Evolutionary conservation across 140 eudicot species (phyloP).

Genomic region (Flaveria floridana): DNA sequence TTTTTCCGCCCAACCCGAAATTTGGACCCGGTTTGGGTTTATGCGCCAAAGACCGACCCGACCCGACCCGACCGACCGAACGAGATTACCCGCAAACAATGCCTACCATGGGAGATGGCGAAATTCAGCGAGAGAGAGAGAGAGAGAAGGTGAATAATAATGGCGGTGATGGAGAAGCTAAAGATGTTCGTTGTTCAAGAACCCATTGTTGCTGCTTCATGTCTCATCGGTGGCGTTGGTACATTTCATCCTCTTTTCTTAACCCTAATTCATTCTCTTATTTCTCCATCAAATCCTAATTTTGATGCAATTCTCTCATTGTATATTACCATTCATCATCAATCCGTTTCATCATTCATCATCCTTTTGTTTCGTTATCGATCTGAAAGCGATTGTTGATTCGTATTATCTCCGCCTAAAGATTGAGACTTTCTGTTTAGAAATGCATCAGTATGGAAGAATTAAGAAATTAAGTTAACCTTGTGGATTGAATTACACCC

Average conservation of each 20-base stretch:
- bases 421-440: not conserved
- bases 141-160: slow-evolving; percentile 5
- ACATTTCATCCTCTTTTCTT: not conserved
- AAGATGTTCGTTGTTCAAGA: slow-evolving; percentile 53
- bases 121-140: not conserved
- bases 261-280: slow-evolving; percentile 21
- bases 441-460: not conserved
- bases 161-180: slow-evolving; percentile 56
- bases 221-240: slow-evolving; percentile 57
- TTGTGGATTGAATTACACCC: not conserved
- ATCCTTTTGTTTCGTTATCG: not conserved
- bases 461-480: not conserved
- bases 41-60: not conserved
- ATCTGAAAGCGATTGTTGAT: slow-evolving; percentile 24
- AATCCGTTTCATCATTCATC: not conserved
- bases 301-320: slow-evolving; percentile 15
- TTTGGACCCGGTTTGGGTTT: not conserved
- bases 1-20: no score
- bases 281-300: slow-evolving; percentile 2
- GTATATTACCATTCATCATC: not conserved
- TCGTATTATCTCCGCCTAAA: not conserved
- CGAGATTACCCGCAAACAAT: not conserved
- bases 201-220: slow-evolving; percentile 64
- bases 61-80: not conserved
- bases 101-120: not conserved